phyloP scores from a whole-genome alignment of 495 filamentous ascomycete species.

The Achaetomiella virescens region DNA sequence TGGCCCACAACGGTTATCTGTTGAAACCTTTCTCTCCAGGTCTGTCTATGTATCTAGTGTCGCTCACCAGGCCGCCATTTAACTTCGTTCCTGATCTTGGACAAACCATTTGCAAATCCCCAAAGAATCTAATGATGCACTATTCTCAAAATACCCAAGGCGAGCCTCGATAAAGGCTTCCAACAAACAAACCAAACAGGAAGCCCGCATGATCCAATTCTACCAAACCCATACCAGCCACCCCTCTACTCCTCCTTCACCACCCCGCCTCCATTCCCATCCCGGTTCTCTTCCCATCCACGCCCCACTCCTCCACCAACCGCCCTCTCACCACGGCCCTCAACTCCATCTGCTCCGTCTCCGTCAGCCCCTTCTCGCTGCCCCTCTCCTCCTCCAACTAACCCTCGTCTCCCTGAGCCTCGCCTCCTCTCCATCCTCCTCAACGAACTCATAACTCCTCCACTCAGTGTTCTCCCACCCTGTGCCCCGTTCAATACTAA shows the following conservation, averaged over 20 bases:
- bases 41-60: no score
- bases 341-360: slow-evolving; percentile 39
- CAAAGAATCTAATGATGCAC: no score
- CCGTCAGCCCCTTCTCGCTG: slow-evolving; percentile 40
- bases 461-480: slow-evolving; percentile 83
- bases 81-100: no score
- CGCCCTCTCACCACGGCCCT: slow-evolving; percentile 24
- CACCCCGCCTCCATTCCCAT: no score
- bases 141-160: no score
- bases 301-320: slow-evolving; percentile 26
- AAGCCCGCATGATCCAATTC: no score
- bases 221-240: not conserved
- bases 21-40: no score
- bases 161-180: not conserved
- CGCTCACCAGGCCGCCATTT: no score
- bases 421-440: slow-evolving; percentile 52
- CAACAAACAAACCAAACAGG: no score
- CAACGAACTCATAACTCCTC: slow-evolving; percentile 65
- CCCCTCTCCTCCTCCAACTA: slow-evolving; percentile 49
- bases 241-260: not conserved
- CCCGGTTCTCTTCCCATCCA: not conserved
- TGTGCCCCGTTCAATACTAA: slow-evolving; percentile 55
- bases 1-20: no score
- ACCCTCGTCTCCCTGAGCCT: slow-evolving; percentile 53
- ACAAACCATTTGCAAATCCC: no score